Conservation (phyloP, 768 basidiomycete species). For the Boletus reticulatus region DNA sequence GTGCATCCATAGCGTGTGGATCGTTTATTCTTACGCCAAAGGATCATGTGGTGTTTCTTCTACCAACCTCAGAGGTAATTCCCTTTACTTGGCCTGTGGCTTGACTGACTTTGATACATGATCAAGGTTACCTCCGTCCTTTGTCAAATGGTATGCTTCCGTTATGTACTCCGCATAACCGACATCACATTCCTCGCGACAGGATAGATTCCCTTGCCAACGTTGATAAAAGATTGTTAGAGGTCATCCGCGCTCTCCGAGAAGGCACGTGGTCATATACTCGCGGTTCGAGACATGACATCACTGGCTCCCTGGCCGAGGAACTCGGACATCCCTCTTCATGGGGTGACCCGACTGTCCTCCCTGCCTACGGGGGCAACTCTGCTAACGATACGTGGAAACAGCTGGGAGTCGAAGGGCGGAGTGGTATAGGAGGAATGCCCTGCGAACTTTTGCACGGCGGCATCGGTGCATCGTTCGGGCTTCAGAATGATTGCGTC, state of each 20-base stretch:
- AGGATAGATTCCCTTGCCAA: constrained; percentile 71
- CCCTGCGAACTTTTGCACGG: constrained; percentile 78
- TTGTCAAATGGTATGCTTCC: constrained; percentile 60
- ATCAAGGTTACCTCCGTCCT: constrained; percentile 37
- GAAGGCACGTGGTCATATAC: constrained; percentile 60
- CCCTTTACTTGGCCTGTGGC: neutral
- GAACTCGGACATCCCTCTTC: constrained; percentile 56
- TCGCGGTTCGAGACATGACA: constrained; percentile 39
- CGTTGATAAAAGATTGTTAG: constrained; percentile 58
- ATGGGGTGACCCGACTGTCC: constrained; percentile 59
- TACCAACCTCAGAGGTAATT: constrained; percentile 68
- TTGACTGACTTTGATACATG: constrained; percentile 1
- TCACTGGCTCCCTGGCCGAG: constrained; percentile 46
- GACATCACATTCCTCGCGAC: neutral
- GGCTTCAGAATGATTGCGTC: constrained; percentile 54
- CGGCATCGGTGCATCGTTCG: constrained; percentile 43
- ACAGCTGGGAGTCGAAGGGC: constrained; percentile 47
- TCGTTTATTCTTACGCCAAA: constrained; percentile 27
- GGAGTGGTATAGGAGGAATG: constrained; percentile 61
- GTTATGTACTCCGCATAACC: neutral
- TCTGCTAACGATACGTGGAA: constrained; percentile 55
- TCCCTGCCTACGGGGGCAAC: constrained; percentile 64
- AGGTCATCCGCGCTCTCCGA: constrained; percentile 52
- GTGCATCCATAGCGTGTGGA: neutral
- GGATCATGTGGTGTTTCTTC: constrained; percentile 90